Evolutionary conservation across 192 early-diverging fungal species (phyloP).

Genomic region (Oehlia diaphana): DNA sequence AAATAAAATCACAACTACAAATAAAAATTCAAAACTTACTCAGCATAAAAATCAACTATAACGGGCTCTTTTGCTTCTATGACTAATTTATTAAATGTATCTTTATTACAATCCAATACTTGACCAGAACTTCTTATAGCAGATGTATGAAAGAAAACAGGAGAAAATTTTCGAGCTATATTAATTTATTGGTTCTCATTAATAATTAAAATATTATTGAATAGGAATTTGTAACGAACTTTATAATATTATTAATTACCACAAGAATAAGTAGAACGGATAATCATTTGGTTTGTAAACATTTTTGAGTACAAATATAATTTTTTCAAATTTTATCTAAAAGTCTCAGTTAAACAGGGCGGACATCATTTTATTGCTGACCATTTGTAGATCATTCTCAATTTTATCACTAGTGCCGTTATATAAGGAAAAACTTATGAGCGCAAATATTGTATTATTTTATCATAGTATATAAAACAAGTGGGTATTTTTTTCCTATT

Average conservation of each 20-base stretch:
- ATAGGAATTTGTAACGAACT: background rate
- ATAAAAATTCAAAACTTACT: slow-evolving; percentile 46
- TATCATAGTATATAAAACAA: too few species aligned
- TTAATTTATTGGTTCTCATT: background rate
- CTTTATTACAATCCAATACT: slow-evolving; percentile 56
- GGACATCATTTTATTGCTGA: too few species aligned
- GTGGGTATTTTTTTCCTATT: too few species aligned
- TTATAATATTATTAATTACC: background rate
- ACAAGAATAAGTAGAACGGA: background rate
- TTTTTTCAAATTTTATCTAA: too few species aligned
- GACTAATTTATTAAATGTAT: slow-evolving; percentile 61
- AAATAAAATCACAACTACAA: background rate
- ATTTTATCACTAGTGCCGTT: too few species aligned
- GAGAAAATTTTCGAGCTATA: background rate
- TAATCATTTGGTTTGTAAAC: background rate
- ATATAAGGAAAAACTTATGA: too few species aligned
- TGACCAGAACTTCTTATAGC: slow-evolving; percentile 42
- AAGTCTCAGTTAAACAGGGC: too few species aligned
- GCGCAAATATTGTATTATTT: too few species aligned
- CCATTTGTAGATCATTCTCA: too few species aligned
- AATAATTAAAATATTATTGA: background rate
- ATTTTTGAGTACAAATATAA: background rate
- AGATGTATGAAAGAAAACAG: slow-evolving; percentile 32
- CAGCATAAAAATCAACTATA: slow-evolving; percentile 81
- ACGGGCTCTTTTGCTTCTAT: slow-evolving; percentile 61